Conservation (phyloP, 805 yeast species). For the Wickerhamiella kurtzmanii region DNA sequence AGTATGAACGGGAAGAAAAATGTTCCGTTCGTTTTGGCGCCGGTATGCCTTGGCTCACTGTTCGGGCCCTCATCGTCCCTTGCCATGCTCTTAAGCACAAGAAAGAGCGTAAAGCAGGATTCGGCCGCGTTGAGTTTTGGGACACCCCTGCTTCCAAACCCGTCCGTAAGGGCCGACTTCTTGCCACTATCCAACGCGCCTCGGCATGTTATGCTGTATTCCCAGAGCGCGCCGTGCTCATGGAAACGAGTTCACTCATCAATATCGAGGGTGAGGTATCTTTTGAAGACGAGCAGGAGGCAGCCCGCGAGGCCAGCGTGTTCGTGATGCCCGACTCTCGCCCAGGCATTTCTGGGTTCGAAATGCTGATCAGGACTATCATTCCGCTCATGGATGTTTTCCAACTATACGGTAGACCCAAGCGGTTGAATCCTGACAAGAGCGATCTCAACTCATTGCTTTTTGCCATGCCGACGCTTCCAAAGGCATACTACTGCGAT, state of each 20-base stretch:
- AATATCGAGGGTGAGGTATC: conserved; percentile 71
- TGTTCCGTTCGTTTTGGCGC: conserved; percentile 87
- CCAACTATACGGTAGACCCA: conserved; percentile 70
- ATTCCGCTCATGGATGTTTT: conserved; percentile 67
- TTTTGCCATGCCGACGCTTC: conserved; percentile 74
- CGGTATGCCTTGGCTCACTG: conserved; percentile 96
- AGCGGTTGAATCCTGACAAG: conserved; percentile 61
- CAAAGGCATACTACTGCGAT: conserved; percentile 58
- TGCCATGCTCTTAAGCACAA: conserved; percentile 31
- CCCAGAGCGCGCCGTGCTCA: conserved; percentile 69
- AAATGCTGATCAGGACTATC: conserved; percentile 68
- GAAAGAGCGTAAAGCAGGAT: conserved; percentile 29
- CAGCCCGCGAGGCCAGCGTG: conserved; percentile 40
- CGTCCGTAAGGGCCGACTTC: conserved; percentile 40
- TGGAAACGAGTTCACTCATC: conserved; percentile 77
- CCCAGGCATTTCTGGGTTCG: conserved; percentile 71
- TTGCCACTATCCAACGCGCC: conserved; percentile 68
- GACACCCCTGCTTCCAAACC: conserved; percentile 55
- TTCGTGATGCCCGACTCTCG: conserved; percentile 77
- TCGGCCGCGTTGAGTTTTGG: conserved; percentile 64
- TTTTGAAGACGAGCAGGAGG: conserved; percentile 24
- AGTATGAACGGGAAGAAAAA: conserved; percentile 87
- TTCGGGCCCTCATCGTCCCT: conserved; percentile 73
- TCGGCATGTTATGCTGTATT: conserved; percentile 76
- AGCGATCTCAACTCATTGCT: conserved; percentile 49